These are phyloP conservation scores for Aspergillus bridgeri DNA, from an alignment of 495 filamentous ascomycete genomes.

Conservation along the genomic window DNA sequence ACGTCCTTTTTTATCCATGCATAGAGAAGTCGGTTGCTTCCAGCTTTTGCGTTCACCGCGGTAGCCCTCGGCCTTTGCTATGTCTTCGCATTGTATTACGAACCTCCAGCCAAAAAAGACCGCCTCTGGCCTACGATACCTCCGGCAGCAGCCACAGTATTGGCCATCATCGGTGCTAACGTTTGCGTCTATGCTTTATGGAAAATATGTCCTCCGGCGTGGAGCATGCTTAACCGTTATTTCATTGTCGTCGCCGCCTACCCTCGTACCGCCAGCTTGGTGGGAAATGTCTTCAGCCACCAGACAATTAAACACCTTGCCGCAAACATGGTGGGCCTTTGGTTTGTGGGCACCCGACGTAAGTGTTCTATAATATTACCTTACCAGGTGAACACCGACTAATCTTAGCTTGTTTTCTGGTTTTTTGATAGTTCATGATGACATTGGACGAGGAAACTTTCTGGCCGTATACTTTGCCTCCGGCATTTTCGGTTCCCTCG, in stretches of 20 bases:
- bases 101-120: constrained; percentile 51
- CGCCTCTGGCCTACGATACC: constrained; percentile 72
- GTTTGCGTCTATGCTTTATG: constrained; percentile 58
- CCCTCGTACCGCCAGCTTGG: constrained; percentile 58
- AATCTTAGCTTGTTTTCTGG: neutral
- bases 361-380: constrained; percentile 18
- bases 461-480: constrained; percentile 70
- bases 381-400: neutral
- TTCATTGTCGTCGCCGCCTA: constrained; percentile 70
- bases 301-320: constrained; percentile 61
- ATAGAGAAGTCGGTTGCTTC: constrained; percentile 59
- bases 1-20: neutral
- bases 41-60: constrained; percentile 56
- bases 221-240: constrained; percentile 72
- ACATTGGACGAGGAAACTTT: constrained; percentile 82
- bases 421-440: constrained; percentile 62
- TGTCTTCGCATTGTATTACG: constrained; percentile 58
- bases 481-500: constrained; percentile 63
- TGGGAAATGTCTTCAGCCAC: constrained; percentile 79
- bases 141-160: constrained; percentile 73
- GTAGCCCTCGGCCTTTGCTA: constrained; percentile 48
- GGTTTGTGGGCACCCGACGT: constrained; percentile 56
- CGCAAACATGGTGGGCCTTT: constrained; percentile 66
- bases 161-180: constrained; percentile 64
- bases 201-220: constrained; percentile 62